Evolutionary conservation across 805 yeast species (phyloP).

Genomic region (Candida methanosorbosa): DNA sequence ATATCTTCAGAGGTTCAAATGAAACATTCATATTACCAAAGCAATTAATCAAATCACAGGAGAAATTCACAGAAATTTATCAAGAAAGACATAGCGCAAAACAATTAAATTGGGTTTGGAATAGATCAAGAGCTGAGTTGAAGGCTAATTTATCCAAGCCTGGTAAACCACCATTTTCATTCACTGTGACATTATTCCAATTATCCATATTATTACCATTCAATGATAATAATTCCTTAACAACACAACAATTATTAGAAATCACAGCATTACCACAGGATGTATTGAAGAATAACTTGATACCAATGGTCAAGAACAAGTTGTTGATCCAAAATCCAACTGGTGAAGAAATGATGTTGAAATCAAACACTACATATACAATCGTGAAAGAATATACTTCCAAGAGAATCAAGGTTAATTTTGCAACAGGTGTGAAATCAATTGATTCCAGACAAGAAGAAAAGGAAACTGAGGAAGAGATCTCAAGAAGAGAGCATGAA

Average conservation of each 20-base stretch:
- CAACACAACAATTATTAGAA: slow-evolving; percentile 52
- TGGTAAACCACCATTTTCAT: slow-evolving; percentile 71
- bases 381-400: slow-evolving; percentile 78
- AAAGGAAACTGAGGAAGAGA: slow-evolving; percentile 75
- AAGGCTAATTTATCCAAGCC: slow-evolving; percentile 77
- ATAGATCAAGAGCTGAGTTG: slow-evolving; percentile 84
- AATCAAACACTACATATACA: slow-evolving; percentile 53
- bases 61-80: slow-evolving; percentile 62
- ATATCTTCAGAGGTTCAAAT: slow-evolving; percentile 18
- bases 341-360: slow-evolving; percentile 42
- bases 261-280: slow-evolving; percentile 61
- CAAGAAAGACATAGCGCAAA: slow-evolving; percentile 75
- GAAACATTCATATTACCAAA: slow-evolving; percentile 57
- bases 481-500: slow-evolving; percentile 48
- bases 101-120: slow-evolving; percentile 93
- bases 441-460: slow-evolving; percentile 62
- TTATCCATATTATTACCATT: slow-evolving; percentile 80
- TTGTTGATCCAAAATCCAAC: slow-evolving; percentile 61
- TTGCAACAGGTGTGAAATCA: slow-evolving; percentile 31
- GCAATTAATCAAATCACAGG: slow-evolving; percentile 54
- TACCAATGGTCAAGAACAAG: slow-evolving; percentile 73
- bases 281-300: slow-evolving; percentile 64
- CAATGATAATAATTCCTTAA: slow-evolving; percentile 56
- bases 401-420: slow-evolving; percentile 75
- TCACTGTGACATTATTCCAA: slow-evolving; percentile 80